Conservation (phyloP, 768 basidiomycete genomes). For the Lactifluus echinatus region DNA sequence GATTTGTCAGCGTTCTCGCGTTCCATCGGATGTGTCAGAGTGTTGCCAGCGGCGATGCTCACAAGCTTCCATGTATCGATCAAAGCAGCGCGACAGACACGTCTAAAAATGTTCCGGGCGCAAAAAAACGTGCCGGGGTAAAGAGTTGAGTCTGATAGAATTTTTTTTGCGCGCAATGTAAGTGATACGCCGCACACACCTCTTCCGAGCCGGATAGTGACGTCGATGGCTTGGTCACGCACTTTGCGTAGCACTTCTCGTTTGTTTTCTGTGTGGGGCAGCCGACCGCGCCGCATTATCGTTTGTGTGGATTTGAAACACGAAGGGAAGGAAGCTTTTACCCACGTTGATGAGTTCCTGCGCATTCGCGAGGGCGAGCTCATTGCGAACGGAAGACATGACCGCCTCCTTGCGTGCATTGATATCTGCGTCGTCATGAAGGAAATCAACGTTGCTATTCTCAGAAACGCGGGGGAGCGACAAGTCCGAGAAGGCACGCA, state of each 20-base stretch:
- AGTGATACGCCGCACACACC: constrained; percentile 40
- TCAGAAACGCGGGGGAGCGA: neutral
- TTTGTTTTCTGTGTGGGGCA: constrained; percentile 51
- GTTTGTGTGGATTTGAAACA: too few species aligned
- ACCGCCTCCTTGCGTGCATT: constrained; percentile 34
- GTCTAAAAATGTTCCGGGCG: constrained; percentile 36
- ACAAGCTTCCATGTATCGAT: constrained; percentile 84
- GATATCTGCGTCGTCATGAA: constrained; percentile 27
- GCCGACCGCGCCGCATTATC: neutral
- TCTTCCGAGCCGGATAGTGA: constrained; percentile 65
- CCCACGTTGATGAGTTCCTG: constrained; percentile 76
- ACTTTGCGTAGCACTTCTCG: constrained; percentile 71
- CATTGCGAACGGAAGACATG: constrained; percentile 57
- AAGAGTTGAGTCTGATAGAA: neutral
- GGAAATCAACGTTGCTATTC: neutral
- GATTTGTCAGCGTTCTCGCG: neutral
- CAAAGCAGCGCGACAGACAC: constrained; percentile 67
- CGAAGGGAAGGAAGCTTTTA: neutral
- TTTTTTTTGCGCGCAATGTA: neutral
- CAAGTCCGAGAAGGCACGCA: neutral
- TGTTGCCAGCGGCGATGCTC: constrained; percentile 28
- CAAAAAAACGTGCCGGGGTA: neutral
- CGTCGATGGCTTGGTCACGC: constrained; percentile 64
- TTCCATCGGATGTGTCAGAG: neutral
- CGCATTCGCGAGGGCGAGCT: constrained; percentile 65